Conservation (phyloP, 2,329 filamentous ascomycete species). For the Paramyrothecium roridum region DNA sequence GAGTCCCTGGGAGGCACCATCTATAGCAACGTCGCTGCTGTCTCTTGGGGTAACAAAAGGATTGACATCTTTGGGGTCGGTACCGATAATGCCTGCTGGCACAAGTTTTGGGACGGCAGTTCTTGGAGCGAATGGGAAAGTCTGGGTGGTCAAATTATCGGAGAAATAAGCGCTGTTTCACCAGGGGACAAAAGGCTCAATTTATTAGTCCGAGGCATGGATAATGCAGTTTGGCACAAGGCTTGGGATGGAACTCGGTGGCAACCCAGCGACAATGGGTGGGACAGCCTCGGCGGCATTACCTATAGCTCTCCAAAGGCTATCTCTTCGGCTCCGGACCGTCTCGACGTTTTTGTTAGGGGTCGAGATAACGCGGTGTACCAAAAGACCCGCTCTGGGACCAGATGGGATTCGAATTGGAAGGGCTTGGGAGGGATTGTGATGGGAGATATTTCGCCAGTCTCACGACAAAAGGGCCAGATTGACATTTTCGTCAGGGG, state of each 20-base stretch:
- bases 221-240: conserved; percentile 21
- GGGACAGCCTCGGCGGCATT: not conserved
- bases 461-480: conserved; percentile 16
- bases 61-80: conserved; percentile 18
- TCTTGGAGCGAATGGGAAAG: conserved; percentile 15
- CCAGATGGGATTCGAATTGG: conserved; percentile 10
- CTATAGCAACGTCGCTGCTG: conserved; percentile 12
- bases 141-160: conserved; percentile 22
- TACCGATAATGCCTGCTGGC: conserved; percentile 15
- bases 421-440: conserved; percentile 18
- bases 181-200: conserved; percentile 21
- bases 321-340: not conserved
- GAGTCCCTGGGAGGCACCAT: conserved; percentile 12
- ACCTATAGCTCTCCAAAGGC: not conserved
- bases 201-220: conserved; percentile 23
- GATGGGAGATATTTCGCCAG: conserved; percentile 16
- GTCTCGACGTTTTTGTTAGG: not conserved
- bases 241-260: conserved; percentile 20
- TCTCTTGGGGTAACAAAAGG: conserved; percentile 18
- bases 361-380: not conserved
- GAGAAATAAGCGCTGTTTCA: conserved; percentile 15
- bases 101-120: conserved; percentile 14
- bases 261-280: conserved; percentile 4
- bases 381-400: not conserved
- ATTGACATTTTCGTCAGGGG: conserved; percentile 16